Percentiles rank a stretch among this genome's conserved stretches.
phyloP scores from a whole-genome alignment of 176 grass and related monocot genomes.

The Urochloa ruziziensis region DNA sequence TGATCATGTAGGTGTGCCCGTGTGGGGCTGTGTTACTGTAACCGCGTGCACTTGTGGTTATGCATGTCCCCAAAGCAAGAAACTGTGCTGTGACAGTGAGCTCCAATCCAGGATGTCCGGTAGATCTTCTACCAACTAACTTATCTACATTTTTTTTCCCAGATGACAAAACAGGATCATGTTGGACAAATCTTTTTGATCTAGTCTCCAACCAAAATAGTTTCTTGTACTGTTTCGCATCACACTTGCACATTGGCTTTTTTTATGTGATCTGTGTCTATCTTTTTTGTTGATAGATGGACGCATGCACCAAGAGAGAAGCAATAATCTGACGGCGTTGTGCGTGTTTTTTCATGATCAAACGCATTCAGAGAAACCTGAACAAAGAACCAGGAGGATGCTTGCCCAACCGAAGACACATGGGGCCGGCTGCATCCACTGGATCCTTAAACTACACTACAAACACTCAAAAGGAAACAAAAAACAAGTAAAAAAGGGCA shows the following conservation, averaged over 20 bases:
- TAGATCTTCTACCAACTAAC: background rate
- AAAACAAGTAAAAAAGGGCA: background rate
- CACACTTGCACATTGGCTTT: background rate
- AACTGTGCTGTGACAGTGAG: background rate
- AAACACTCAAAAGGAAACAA: background rate
- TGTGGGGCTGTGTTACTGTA: background rate
- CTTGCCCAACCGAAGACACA: constrained; percentile 39
- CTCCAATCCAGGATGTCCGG: background rate
- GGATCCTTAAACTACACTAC: constrained; percentile 25
- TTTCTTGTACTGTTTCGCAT: background rate
- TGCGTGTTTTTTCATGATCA: background rate
- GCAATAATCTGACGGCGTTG: background rate
- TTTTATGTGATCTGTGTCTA: background rate
- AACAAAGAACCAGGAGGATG: background rate
- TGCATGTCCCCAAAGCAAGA: background rate
- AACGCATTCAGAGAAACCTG: background rate
- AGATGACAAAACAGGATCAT: background rate
- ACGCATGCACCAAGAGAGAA: background rate
- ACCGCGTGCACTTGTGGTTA: background rate
- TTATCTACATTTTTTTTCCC: background rate
- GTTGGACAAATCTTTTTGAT: background rate
- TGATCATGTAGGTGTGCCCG: no score
- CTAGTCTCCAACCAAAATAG: background rate
- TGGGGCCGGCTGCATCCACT: constrained; percentile 35
- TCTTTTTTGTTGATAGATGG: background rate